phyloP scores from a whole-genome alignment of 2,329 filamentous ascomycete species.

The Venturiaceae sp. region DNA sequence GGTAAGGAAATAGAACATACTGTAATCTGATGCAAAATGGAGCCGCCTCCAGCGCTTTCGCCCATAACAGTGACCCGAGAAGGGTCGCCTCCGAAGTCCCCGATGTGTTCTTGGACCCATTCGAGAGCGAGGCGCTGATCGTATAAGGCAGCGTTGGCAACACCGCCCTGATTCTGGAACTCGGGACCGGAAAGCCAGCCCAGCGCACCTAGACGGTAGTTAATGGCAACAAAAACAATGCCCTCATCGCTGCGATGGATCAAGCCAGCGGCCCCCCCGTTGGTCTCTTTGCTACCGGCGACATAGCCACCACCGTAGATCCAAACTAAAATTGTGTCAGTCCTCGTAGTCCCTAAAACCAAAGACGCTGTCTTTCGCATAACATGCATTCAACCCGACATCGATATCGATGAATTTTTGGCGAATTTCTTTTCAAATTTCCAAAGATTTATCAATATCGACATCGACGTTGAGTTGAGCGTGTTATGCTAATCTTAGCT shows the following conservation, averaged over 20 bases:
- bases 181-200: slow-evolving; percentile 24
- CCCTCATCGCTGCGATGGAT: slow-evolving; percentile 25
- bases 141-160: slow-evolving; percentile 23
- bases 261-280: slow-evolving; percentile 25
- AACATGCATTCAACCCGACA: no score
- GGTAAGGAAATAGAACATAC: neutral
- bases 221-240: slow-evolving; percentile 33
- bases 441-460: neutral
- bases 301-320: slow-evolving; percentile 42
- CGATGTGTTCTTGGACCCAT: slow-evolving; percentile 29
- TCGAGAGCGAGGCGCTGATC: slow-evolving; percentile 30
- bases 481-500: neutral
- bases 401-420: no score
- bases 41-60: slow-evolving; percentile 27
- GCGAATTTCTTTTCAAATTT: neutral
- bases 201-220: slow-evolving; percentile 35
- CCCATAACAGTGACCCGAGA: slow-evolving; percentile 27
- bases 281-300: slow-evolving; percentile 27
- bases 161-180: slow-evolving; percentile 23
- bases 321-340: slow-evolving; percentile 10
- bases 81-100: slow-evolving; percentile 27
- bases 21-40: slow-evolving; percentile 30
- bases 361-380: no score
- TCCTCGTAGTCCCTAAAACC: neutral
- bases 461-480: neutral